Base-by-base conservation (phyloP, 2,329 filamentous ascomycete genomes). In the Fusarium sp. region DNA sequence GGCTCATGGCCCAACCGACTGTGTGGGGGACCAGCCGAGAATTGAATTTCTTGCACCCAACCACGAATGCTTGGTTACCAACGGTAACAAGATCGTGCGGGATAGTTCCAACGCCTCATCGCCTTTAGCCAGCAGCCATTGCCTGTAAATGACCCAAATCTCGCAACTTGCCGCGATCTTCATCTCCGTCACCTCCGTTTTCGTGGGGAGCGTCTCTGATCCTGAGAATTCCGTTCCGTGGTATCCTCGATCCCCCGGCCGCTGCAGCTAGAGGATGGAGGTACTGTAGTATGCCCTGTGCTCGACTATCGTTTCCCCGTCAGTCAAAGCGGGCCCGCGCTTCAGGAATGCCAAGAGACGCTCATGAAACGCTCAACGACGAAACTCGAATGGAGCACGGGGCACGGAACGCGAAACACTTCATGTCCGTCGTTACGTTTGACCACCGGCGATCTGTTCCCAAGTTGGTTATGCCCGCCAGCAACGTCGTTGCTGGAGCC, bases 311-410 rank as follows among this genome's bases (percentile, higher is more conserved):
- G 64, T 70, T 71, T 70, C 67, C 66, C 58, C 67, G 67, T 67
- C 66, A 60, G 67, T 67, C 66, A 60, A 70, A 70, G 31, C 49
- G 54, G 56, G 59, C 42, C 54, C 49, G 55, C 67, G 64, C 56
- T 64, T 65, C 67, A 67, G 61, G 64, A 69, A 65, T 55, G 62
- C 62, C 67, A 70, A 70, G 69, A 59, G 61, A 57, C 61, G 25
- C 50, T 44, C 64, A 67, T 73, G 64, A 73, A 73, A 73, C 71
- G 64, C 46, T 49, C 46, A 49, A 65, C 62, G 38, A 31, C 71
- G 71, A 71, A 67, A 67, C 64, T 40, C 40, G 56, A 33, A 50
- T 50, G 60, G 64, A 64, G 67, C 64, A 70, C 49, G 59, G 64
- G 36, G 67, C 46, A 68, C 27, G 51, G 25, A 36, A 56, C 51